Evolutionary conservation across 176 grass and related monocot species (phyloP), one percentile per base, ranked within the genome.

Genomic region (Musa troglodytarum): DNA sequence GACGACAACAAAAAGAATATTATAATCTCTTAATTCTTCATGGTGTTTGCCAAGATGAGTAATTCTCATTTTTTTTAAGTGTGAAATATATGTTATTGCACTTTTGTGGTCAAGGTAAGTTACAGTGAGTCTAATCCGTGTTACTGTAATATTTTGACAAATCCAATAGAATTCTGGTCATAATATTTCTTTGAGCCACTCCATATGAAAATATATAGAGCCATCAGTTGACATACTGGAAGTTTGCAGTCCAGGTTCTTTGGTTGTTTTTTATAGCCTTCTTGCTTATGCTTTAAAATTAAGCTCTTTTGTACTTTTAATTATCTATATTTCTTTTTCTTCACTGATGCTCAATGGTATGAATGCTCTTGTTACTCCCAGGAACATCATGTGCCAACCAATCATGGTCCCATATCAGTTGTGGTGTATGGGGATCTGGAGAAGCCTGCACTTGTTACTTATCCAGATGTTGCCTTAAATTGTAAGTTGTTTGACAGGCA

Each of bases 381-480:
- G 73, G 73, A 74, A 74, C 73, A 74, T 74, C 73, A 43, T 74
- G 55, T 74, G 55, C 73, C 19, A 74, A 74, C 73, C 2, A 21
- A 54, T 8, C 15, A 59, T 20, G 54, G 73, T 59, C 53, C 54
- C 24, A 52, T 74, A 17, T 58, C 73, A 49, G 73, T 74, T 74
- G 25, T 17, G 57, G 73, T 74, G 14, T 49, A 58, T 74, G 73
- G 73, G 34, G 73, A 74, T 58, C 13, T 43, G 25, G 73, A 74
- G 17, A 74, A 74, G 73, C 73, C 73, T 74, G 20, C 54, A 14
- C 73, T 74, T n/a, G 54, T 74, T 59, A 74, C 73, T 59, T 74
- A 74, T 52, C 73, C 73, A 43, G 73, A 74, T 20, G 73, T 74
- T 55, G 73, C 73, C 55, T 59, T 74, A 28, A 58, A 74, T 23